Conservation (phyloP, 345 rosid species). For the Cardiospermum halicacabum region DNA sequence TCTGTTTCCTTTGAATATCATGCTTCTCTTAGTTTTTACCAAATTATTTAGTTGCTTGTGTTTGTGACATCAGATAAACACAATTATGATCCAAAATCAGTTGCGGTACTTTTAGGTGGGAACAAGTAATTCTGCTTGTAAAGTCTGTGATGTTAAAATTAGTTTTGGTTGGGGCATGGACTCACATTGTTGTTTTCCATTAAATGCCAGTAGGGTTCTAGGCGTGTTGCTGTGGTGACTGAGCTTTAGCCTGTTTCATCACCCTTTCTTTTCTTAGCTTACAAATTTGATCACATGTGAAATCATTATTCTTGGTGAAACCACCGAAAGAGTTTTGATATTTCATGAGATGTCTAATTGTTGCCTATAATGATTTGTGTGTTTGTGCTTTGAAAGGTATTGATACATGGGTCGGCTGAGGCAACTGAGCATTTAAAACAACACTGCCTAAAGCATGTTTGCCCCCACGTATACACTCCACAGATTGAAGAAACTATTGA, state of each 20-base stretch:
- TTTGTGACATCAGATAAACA: not conserved
- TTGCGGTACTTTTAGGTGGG: not conserved
- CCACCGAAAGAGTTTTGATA: not conserved
- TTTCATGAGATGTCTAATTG: slow-evolving; percentile 1
- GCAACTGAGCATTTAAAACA: slow-evolving; percentile 97
- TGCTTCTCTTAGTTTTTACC: not conserved
- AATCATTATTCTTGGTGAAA: not conserved
- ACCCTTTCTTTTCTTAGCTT: not conserved
- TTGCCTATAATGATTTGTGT: slow-evolving; percentile 3
- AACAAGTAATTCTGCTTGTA: not conserved
- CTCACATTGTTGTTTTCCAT: not conserved
- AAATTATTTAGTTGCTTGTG: slow-evolving; percentile 8
- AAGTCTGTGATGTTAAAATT: not conserved
- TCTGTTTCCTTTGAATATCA: not conserved
- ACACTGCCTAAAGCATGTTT: slow-evolving; percentile 75
- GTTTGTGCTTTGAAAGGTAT: slow-evolving; percentile 48
- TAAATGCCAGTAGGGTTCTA: not conserved
- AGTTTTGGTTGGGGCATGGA: not conserved
- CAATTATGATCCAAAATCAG: not conserved
- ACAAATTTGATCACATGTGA: slow-evolving; percentile 1
- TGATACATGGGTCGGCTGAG: slow-evolving; percentile 97
- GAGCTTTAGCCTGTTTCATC: not conserved
- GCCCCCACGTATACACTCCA: slow-evolving; percentile 91
- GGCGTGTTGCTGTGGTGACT: not conserved
- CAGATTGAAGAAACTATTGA: slow-evolving; percentile 86